Base-by-base conservation (phyloP, 2,329 filamentous ascomycete species). In the Phaeosphaeriaceae sp. region DNA sequence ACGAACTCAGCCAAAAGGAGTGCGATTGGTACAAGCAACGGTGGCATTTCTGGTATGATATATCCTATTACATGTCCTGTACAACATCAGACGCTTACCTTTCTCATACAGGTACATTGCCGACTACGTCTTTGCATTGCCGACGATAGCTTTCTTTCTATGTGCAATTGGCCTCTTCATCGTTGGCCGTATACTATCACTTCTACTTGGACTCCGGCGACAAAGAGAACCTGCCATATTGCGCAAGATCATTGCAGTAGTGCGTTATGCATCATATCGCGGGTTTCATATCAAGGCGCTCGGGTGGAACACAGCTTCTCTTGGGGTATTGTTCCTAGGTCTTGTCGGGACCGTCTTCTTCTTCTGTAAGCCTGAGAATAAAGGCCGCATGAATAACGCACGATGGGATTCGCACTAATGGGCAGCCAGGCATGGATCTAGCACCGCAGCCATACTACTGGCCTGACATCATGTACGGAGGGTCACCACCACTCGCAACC, bases 71-170 rank as follows among this genome's bases (percentile, higher is more conserved):
- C 7, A n/a, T 19, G 7, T 33, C 24, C 6, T 36, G 31, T 7
- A 3, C 3, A 3, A 15, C 13, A 31, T 31, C 21, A 44, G 19
- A 19, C 22, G 47, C 24, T 48, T 11, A 58, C 40, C 7, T 40
- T 46, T 27, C 17, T n/a, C 36, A 21, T 6, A 52, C 31, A 84
- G 83, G 83, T 85, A 85, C 61, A 71, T 84, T 54, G 81, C 84
- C 21, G 85, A 87, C 63, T 80, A 83, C 60, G 79, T 82, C 36
- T 87, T 82, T 61, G 82, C 81, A 0, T 69, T 86, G 3, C 79
- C 79, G 7, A 86, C 84, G 0, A 72, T 86, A 2, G 84, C 83
- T 46, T 84, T 87, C 61, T 82, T 86, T 69, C 75, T 83, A 62
- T 76, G 77, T 0, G 70, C 74, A n/a, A 82, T 86, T 53, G 75